Evolutionary conservation across 2,329 filamentous ascomycete genomes (phyloP), one percentile per base, ranked within the genome.

Genomic region (Ophiostoma sp.): DNA sequence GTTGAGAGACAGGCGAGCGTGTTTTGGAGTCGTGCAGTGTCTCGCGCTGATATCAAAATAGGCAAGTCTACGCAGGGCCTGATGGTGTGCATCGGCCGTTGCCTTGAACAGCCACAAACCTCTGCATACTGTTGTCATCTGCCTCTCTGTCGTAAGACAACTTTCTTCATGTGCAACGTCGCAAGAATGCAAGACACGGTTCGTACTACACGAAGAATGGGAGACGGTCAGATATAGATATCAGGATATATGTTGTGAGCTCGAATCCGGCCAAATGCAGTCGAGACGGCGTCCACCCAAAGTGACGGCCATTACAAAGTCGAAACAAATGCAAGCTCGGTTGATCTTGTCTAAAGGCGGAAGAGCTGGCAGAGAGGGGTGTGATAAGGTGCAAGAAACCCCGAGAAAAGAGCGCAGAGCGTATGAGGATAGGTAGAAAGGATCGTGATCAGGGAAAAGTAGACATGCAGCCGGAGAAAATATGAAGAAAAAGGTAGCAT

Each of bases 401-500:
- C 27, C n/a, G 45, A 9, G 49, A 27, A 55, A 55, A 55, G 49
- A 55, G 14, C 49, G 49, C 49, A 55, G n/a, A 27, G n/a, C n/a
- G 5, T 27, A 8, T 8, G 4, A 11, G 18, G 2, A 55, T 55
- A 55, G n/a, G 2, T 12, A 47, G 45, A n/a, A 55, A 11, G 8
- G 16, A 55, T 55, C 49, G 16, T 55, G 49, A 55, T 55, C 49
- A 55, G 47, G 27, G 27, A 27, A 27, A 52, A 60, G 27, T 40
- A 14, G 55, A 40, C 55, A 38, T 27, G 38, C 38, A 18, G 27
- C 16, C 55, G 55, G 55, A 40, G 5, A 38, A 60, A 55, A 55
- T 55, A n/a, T 27, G 49, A 55, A 55, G 11, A 60, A 16, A 60
- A 60, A 27, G 55, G 18, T 60, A 60, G 27, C 27, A 60, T 40